phyloP scores from a whole-genome alignment of 768 basidiomycete species.

The Pulveroboletus sp. region DNA sequence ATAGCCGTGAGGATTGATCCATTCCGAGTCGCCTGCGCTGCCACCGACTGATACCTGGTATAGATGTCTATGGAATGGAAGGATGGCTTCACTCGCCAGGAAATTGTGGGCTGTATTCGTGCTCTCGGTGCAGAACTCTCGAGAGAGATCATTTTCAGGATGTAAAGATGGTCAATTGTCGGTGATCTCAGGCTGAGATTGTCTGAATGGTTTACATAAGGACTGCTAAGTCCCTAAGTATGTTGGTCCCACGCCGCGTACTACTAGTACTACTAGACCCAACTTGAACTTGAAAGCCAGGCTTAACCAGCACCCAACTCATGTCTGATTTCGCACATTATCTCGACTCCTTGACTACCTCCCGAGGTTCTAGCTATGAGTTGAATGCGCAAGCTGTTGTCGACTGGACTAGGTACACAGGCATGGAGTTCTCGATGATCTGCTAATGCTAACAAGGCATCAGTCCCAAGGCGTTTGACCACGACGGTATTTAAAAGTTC shows the following conservation, averaged over 20 bases:
- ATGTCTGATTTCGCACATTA: conserved; percentile 25
- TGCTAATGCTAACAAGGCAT: conserved; percentile 14
- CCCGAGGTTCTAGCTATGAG: conserved; percentile 9
- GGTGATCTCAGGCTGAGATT: not conserved
- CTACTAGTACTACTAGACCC: no score
- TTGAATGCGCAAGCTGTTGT: conserved; percentile 12
- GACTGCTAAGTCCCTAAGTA: no score
- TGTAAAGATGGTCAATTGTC: conserved; percentile 8
- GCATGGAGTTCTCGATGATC: not conserved
- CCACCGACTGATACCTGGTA: conserved; percentile 4
- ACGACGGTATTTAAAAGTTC: conserved; percentile 15
- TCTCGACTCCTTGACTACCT: conserved; percentile 21
- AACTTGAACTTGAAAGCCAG: not conserved
- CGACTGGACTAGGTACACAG: conserved; percentile 26
- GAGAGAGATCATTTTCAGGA: conserved; percentile 37
- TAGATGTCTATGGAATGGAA: conserved; percentile 30
- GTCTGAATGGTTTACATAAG: not conserved
- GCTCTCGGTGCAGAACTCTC: conserved; percentile 45
- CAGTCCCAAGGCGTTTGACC: conserved; percentile 14
- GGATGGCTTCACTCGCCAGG: conserved; percentile 27
- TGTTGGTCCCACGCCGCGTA: not conserved
- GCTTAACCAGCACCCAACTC: no score
- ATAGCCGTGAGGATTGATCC: conserved; percentile 19
- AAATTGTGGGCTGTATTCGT: conserved; percentile 41
- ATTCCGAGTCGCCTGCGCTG: not conserved